Percentiles rank a stretch among this genome's conserved stretches.
phyloP scores from a whole-genome alignment of 1,284 basidiomycete species.

The Polyporus tsugae region DNA sequence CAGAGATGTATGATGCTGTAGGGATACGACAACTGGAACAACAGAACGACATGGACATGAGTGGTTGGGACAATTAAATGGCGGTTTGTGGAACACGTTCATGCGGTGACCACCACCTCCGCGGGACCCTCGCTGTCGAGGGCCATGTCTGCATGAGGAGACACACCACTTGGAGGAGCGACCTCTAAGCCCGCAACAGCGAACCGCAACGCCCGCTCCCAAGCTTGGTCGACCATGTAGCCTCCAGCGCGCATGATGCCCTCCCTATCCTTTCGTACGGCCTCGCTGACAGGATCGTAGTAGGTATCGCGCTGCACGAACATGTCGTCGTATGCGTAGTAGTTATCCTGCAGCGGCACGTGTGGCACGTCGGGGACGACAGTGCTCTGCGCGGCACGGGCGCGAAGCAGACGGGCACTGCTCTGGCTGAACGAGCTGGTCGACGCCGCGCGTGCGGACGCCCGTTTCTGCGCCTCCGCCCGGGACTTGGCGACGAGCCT shows the following conservation, averaged over 20 bases:
- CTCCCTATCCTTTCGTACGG: slow-evolving; percentile 77
- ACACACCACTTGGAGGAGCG: slow-evolving; percentile 45
- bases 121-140: slow-evolving; percentile 24
- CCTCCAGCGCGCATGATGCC: slow-evolving; percentile 88
- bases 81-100: slow-evolving; percentile 4
- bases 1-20: slow-evolving; percentile 1
- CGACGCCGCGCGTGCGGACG: slow-evolving; percentile 60
- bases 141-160: slow-evolving; percentile 23
- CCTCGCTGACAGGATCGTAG: slow-evolving; percentile 77
- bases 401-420: slow-evolving; percentile 60
- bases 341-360: slow-evolving; percentile 77
- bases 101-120: slow-evolving; percentile 52
- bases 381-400: slow-evolving; percentile 62
- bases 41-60: background rate
- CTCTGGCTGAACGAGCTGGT: slow-evolving; percentile 52
- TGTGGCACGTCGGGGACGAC: slow-evolving; percentile 81
- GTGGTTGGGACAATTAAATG: background rate
- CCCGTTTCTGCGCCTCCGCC: slow-evolving; percentile 66
- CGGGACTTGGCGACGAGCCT: slow-evolving; percentile 77
- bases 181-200: slow-evolving; percentile 83
- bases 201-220: slow-evolving; percentile 83
- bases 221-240: slow-evolving; percentile 83
- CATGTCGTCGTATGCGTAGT: slow-evolving; percentile 78
- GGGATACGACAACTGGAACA: background rate
- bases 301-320: slow-evolving; percentile 65